Evolutionary conservation across 208 protist genomes (phyloP), one percentile per base, ranked within the genome.

Genomic region (Crithidia brevicula): DNA sequence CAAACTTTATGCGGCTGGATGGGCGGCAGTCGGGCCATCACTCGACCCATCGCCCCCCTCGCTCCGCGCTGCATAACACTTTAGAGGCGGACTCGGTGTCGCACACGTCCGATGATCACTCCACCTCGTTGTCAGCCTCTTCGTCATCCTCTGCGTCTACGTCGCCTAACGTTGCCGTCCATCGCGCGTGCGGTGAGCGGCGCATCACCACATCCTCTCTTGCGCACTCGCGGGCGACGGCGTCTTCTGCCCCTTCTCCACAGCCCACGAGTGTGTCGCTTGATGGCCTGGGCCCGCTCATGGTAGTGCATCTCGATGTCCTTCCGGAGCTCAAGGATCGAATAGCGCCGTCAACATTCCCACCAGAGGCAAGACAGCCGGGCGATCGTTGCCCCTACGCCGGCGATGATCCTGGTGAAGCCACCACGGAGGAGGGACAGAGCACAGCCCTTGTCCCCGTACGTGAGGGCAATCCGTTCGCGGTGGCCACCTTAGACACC

Each of bases 261-360:
- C n/a, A n/a, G n/a, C n/a, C 1, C 36, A 34, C 23, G 13, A 49
- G 15, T 16, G 13, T 36, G 6, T 46, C 20, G 18, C 22, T 67
- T 18, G 59, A 42, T 8, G 68, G 68, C 5, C 27, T 74, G 7
- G 68, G 68, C n/a, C 68, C 68, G 25, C 38, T 74, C 22, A 51
- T 74, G 68, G 43, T 74, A 42, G 59, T 74, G 11, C 57, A 63
- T 8, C 28, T 63, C 13, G 57, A 63, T n/a, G 57, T 63, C 8
- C 30, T 63, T 9, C 57, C 57, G 3, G 42, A 34, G 16, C 42
- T 63, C 38, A 20, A 43, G 9, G 10, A 36, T 25, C n/a, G 30
- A 16, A 2, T 4, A 3, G 11, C 18, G 25, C 28, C 13, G 28
- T 22, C 38, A 1, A 47, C 38, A 36, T 13, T 40, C 13, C 9